phyloP scores from a whole-genome alignment of 75 land plant genomes.

The Sequoia sempervirens region DNA sequence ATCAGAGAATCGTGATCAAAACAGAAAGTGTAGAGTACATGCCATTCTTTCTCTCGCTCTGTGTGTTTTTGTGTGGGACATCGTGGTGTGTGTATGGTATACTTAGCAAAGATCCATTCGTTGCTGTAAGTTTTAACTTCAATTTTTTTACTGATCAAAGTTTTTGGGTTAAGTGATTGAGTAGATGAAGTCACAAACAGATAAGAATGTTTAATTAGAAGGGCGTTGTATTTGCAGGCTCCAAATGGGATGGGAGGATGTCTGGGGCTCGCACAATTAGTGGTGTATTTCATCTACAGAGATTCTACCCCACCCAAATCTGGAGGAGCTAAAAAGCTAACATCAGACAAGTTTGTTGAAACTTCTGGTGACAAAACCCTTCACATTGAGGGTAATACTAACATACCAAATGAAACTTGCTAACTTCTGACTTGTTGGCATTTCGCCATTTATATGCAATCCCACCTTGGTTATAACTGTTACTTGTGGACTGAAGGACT shows the following conservation, averaged over 20 bases:
- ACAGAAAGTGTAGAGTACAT: conserved; percentile 25
- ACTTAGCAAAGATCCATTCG: conserved; percentile 15
- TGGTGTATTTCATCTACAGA: conserved; percentile 21
- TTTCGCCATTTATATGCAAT: no score
- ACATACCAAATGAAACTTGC: no score
- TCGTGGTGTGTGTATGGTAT: conserved; percentile 24
- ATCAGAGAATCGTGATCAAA: conserved; percentile 25
- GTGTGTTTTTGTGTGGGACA: conserved; percentile 19
- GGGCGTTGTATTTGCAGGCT: conserved; percentile 10
- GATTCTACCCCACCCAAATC: conserved; percentile 9
- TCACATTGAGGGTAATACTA: no score
- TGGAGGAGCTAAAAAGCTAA: background rate
- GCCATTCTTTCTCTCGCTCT: conserved; percentile 30
- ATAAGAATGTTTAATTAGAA: background rate
- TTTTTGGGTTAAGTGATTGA: no score
- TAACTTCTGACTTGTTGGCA: no score
- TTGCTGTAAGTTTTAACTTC: conserved; percentile 11
- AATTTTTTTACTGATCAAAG: no score
- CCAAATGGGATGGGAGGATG: conserved; percentile 36
- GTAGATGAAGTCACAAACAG: no score
- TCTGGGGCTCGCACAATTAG: conserved; percentile 20
- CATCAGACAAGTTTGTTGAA: no score
- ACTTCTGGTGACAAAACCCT: no score
- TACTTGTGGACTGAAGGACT: no score
- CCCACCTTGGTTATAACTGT: no score